Base-by-base conservation (phyloP, 164 flowering plant species). In the Chloranthus sessilifolius region DNA sequence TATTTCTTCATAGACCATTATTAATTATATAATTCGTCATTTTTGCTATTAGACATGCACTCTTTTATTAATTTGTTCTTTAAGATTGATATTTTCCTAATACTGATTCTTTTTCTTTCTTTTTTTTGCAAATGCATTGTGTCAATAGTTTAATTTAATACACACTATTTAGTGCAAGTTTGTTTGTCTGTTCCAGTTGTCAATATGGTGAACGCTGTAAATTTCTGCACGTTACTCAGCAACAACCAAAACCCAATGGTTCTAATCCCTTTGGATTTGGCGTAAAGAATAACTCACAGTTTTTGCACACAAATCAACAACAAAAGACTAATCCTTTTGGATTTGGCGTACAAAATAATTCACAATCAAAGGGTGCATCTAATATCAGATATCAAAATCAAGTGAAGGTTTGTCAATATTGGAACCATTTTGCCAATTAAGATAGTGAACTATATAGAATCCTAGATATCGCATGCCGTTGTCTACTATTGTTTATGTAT, bases 321-420 rank as follows among this genome's bases (percentile, higher is more conserved):
- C 76, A 67, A 52, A 67, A 63, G 65, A 65, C 79, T n/a, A 88
- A 82, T 56, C 92, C 88, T 59, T 84, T 82, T 63, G 96, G 94
- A 35, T 83, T 88, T 64, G 95, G 92, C 38, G 75, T 74, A 24
- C 81, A 75, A 43, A 72, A 45, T 58, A 68, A 43, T 28, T 43
- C 74, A 27, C 78, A 68, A 41, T 20, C 74, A 31, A 73, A 50
- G 52, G 70, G 64, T 42, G 52, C 55, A 22, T 35, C 60, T 56
- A 68, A 58, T 38, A 52, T 73, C 50, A 72, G 47, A 59, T 60
- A 62, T 23, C 62, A 66, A 27, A 66, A 63, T 45, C 82, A 72
- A 45, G 61, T 50, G 57, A 79, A 77, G 81, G 82, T 79, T 47
- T 38, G 43, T 52, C 20, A 50, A n/a, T n/a, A n/a, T n/a, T n/a